Evolutionary conservation across 805 yeast species (phyloP).

Genomic region (Kodamaea jinghongensis): DNA sequence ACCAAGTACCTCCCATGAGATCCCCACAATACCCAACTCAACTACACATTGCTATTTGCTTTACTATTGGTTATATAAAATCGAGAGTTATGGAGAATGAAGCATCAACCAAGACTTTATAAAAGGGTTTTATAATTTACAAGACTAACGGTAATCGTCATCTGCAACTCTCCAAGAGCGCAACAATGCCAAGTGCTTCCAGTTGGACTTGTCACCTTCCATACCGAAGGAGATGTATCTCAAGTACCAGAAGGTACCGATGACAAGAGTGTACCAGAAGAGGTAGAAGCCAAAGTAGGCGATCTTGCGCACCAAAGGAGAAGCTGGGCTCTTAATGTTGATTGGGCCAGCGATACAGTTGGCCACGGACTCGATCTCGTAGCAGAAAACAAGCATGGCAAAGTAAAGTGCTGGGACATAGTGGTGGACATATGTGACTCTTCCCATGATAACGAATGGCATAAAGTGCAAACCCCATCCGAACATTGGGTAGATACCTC

Average conservation of each 20-base stretch:
- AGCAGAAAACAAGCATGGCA: conserved; percentile 79
- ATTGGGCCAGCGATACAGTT: conserved; percentile 6
- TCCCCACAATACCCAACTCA: too few relatives aligned
- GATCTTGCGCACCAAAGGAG: conserved; percentile 16
- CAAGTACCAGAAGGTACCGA: conserved; percentile 42
- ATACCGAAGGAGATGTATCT: conserved; percentile 42
- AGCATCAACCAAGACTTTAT: neutral
- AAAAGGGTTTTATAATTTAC: neutral
- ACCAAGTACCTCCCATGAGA: too few relatives aligned
- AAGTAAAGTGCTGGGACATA: conserved; percentile 93
- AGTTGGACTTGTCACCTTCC: conserved; percentile 43
- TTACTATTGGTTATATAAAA: neutral
- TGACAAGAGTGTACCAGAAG: conserved; percentile 28
- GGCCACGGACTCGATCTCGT: conserved; percentile 50
- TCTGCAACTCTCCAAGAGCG: conserved; percentile 41
- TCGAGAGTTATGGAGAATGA: conserved; percentile 6
- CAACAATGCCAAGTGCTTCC: conserved; percentile 38
- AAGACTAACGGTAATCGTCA: conserved; percentile 29
- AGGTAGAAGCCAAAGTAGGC: conserved; percentile 18
- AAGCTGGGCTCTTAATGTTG: conserved; percentile 19
- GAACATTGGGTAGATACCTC: conserved; percentile 79
- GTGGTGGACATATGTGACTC: conserved; percentile 96
- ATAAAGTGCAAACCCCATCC: conserved; percentile 89
- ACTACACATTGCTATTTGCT: too few relatives aligned
- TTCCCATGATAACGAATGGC: conserved; percentile 90